Base-by-base conservation (phyloP, 1,139 yeast species). In the Waltiozyma sp. region DNA sequence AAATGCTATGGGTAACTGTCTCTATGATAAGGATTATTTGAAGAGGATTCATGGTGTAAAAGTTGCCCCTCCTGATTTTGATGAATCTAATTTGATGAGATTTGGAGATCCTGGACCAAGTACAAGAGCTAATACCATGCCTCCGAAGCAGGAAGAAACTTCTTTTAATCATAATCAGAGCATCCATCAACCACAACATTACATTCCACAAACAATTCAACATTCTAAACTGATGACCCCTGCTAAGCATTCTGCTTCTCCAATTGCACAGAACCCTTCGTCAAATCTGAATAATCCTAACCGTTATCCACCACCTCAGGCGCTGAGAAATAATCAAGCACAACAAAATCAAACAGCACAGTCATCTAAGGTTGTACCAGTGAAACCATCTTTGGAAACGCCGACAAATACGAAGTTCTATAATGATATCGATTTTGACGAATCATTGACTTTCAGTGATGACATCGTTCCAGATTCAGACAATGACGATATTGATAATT, bases 1-100 rank as follows among this genome's bases (percentile, higher is more conserved):
- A 38, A 82, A 82, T 57, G 85, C 85, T 0, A 62, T 83, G 56
- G 93, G 93, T 1, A 83, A 83, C 55, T 83, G 93, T 59, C 69
- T 83, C 18, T 83, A 83, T 55, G 93, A 83, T 57, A 78, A 79
- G 54, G 75, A 75, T 40, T 79, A 78, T 45, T 58, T 79, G 26
- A 67, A 74, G 23, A 76, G 77, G 56, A 75, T 78, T 43, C 69
- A 72, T 39, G 64, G 61, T 39, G 67, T 64, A 3, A 69, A 72
- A 46, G 64, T 69, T 44, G 77, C 75, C 15, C 74, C 75, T 2
- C 69, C 73, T 7, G 77, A 73, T 41, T 71, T 78, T 47, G 77
- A 75, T 45, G 77, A 71, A 48, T 62, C 66, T 3, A 62, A 62
- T 37, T 51, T 71, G 45, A 64, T 69, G 57, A 59, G 75, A 44